phyloP scores from a whole-genome alignment of 768 basidiomycete genomes.

The Goffeauzyma gilvescens region DNA sequence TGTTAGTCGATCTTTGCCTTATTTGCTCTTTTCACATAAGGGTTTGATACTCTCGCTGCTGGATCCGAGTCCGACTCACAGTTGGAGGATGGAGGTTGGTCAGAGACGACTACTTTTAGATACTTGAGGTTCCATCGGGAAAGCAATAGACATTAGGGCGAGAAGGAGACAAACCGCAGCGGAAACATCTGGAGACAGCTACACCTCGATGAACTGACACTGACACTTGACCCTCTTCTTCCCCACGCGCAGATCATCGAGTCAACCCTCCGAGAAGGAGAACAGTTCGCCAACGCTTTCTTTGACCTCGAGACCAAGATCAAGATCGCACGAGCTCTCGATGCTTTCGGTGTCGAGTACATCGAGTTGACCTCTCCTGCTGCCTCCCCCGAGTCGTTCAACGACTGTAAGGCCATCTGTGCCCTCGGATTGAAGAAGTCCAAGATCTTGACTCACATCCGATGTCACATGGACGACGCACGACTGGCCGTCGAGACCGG shows the following conservation, averaged over 20 bases:
- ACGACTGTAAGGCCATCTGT: conserved; percentile 95
- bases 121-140: too few species aligned
- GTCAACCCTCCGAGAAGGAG: conserved; percentile 90
- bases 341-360: conserved; percentile 98
- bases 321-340: conserved; percentile 90
- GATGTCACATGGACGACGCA: conserved; percentile 99
- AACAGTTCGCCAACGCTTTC: conserved; percentile 98
- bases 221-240: conserved; percentile 9
- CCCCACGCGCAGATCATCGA: conserved; percentile 52
- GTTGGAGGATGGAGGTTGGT: too few species aligned
- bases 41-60: too few species aligned
- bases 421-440: conserved; percentile 73
- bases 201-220: not conserved
- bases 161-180: not conserved
- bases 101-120: too few species aligned
- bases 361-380: conserved; percentile 97
- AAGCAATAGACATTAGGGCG: too few species aligned
- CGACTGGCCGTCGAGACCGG: conserved; percentile 95
- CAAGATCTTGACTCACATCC: conserved; percentile 86
- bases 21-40: too few species aligned
- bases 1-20: too few species aligned
- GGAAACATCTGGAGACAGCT: not conserved
- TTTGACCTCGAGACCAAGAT: conserved; percentile 99
- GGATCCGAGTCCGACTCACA: too few species aligned
- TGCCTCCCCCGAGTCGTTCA: conserved; percentile 82